Percentiles rank a stretch among this genome's conserved stretches.
Evolutionary conservation across 306 rosid genomes (phyloP).

Genomic region (Corylus avellana): DNA sequence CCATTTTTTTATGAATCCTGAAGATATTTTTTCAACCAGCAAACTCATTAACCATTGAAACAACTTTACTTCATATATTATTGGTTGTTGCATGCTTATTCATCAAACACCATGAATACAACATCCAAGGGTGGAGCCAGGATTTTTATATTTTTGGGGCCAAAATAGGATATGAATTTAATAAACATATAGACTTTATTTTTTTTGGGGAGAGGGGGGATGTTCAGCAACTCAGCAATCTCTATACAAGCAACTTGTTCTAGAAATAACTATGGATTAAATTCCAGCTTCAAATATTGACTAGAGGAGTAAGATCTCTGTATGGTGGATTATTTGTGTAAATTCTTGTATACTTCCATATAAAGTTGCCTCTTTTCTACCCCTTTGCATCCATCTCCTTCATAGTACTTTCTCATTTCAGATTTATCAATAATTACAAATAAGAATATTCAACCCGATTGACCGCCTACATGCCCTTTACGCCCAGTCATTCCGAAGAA

Average conservation of each 20-base stretch:
- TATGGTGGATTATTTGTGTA: background rate
- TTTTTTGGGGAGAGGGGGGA: background rate
- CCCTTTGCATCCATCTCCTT: background rate
- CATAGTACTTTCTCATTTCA: background rate
- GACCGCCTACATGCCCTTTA: too few species aligned
- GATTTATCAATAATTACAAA: background rate
- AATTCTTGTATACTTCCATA: background rate
- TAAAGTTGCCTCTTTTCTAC: background rate
- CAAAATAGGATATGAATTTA: background rate
- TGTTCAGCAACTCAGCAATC: background rate
- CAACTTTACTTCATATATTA: background rate
- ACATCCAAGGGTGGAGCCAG: background rate
- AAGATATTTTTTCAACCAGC: background rate
- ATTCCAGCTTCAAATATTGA: conserved; percentile 2
- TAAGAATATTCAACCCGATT: background rate
- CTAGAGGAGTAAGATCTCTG: background rate
- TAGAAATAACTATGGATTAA: background rate
- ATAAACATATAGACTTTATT: background rate
- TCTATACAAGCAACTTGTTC: background rate
- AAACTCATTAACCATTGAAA: background rate
- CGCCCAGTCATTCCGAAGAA: too few species aligned
- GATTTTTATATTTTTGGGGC: background rate
- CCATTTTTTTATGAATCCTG: background rate
- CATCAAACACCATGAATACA: background rate
- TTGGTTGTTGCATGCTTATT: background rate